Percentiles rank a stretch among this genome's conserved stretches.
Evolutionary conservation across 108 stramenopile genomes (phyloP).

Genomic region (Conticribra guillardii): DNA sequence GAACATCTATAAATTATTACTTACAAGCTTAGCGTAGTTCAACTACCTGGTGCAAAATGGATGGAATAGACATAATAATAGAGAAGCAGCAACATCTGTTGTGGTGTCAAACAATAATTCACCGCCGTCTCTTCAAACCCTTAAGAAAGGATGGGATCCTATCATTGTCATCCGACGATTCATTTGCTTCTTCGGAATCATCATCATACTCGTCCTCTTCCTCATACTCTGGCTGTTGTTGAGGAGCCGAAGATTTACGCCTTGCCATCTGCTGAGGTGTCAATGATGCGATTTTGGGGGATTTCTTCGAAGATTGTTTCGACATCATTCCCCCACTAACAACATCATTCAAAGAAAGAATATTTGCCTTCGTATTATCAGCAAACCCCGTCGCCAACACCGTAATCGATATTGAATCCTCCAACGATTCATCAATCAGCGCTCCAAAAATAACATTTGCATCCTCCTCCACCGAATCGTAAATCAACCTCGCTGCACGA

Average conservation of each 20-base stretch:
- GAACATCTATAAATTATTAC: too few relatives aligned
- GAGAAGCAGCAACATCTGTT: neutral
- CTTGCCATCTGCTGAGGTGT: neutral
- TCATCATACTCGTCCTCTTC: conserved; percentile 19
- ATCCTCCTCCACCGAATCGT: conserved; percentile 87
- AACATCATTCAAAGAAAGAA: conserved; percentile 46
- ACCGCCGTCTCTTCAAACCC: conserved; percentile 43
- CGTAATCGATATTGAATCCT: conserved; percentile 56
- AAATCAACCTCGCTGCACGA: conserved; percentile 83
- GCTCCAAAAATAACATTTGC: conserved; percentile 95
- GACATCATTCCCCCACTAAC: conserved; percentile 30
- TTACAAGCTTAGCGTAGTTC: too few relatives aligned
- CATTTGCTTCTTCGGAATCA: neutral
- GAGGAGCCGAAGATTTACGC: conserved; percentile 5
- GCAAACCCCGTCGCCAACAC: conserved; percentile 65
- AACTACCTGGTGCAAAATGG: too few relatives aligned
- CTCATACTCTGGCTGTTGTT: conserved; percentile 9
- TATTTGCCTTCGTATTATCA: conserved; percentile 30
- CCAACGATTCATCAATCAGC: conserved; percentile 55
- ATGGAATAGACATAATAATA: too few relatives aligned
- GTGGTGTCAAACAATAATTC: neutral
- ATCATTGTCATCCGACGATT: conserved; percentile 13
- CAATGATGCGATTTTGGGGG: neutral
- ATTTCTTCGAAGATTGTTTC: neutral
- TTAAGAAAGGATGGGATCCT: conserved; percentile 43